Base-by-base conservation (phyloP, 192 early-diverging fungal species). In the Backusella sp. region DNA sequence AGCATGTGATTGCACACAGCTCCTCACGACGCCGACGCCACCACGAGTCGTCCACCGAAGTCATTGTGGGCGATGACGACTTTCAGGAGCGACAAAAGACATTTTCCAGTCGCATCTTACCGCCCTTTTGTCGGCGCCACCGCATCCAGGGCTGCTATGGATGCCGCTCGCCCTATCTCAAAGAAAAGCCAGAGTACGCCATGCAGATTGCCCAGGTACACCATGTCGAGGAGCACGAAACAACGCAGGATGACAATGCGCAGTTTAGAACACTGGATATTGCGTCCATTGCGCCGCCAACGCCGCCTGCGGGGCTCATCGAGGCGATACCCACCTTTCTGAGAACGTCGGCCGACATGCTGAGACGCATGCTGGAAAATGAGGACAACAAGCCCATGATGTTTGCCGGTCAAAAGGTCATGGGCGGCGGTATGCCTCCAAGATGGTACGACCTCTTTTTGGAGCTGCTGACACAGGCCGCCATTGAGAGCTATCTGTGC, bases 371-470 rank as follows among this genome's bases (percentile, higher is more conserved):
- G 1, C 67, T 83, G 44, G 82, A 83, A 39, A 73, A 70, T 23
- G 68, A 65, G 1, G 49, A 78, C 12, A 35, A 28, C 14, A 44
- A 52, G 37, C 80, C 80, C n/a, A 39, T 81, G 69, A 81, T 62
- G 34, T 77, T 81, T 81, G 80, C 76, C 19, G 80, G 66, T 12
- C 76, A 82, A 80, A 79, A 82, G 30, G 68, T 83, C 1, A 82
- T 80, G 72, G 83, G 84, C 23, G 79, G 79, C 6, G 80, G 81
- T 1, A 83, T 88, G 69, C 80, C 83, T n/a, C 75, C 82, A 44
- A 77, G 80, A 3, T 88, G 87, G 85, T 88, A 88, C 68, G 76
- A 83, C n/a, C 76, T 88, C 28, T 86, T 88, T 73, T 44, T 88
- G 35, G 87, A 88, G 65, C 69, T 88, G 46, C 78, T 88, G 75